Base-by-base conservation (phyloP, 2,329 filamentous ascomycete species). In the Ophiobolus disseminans region DNA sequence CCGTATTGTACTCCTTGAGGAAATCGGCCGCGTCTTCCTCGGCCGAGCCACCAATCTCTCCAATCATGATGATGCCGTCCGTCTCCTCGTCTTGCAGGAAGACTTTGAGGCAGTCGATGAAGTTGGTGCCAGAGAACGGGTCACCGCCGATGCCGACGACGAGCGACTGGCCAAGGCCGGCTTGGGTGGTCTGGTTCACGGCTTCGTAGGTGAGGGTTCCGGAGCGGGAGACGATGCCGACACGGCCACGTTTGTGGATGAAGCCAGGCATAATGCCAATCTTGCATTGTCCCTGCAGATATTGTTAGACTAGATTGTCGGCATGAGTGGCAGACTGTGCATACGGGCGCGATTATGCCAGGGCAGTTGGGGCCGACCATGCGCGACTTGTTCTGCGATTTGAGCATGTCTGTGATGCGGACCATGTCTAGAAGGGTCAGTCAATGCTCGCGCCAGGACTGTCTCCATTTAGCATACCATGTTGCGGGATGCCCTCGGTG, bases 261-360 rank as follows among this genome's bases (percentile, higher is more conserved):
- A 97, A 97, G 70, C 94, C 94, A 60, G 94, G 91, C 94, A 99
- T 97, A 81, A 99, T 99, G 74, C 94, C 94, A 73, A 99, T 97
- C 83, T 99, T 99, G 86, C 94, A 99, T 86, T 96, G 93, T 68
- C 93, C 94, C 79, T 86, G 17, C 3, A 16, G 11, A 21, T 14
- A 9, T 20, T 32, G 26, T 41, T 32, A 41, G 39, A 13, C 8
- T 9, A 20, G 17, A 5, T 3, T 22, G 9, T 9, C 16, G 30
- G 25, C 31, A 30, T 22, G 14, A 35, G 37, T 45, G 40, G 50
- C 10, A 20, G 68, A 36, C 31, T 16, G 13, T 38, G 37, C 68
- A 32, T 80, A 85, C 82, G 57, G 83, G 84, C 73, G 84, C 93
- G 77, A 97, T 97, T 79, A 97, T 93, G 76, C 93, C 94, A 59